phyloP scores from a whole-genome alignment of 306 rosid species.

The Sindora glabra region DNA sequence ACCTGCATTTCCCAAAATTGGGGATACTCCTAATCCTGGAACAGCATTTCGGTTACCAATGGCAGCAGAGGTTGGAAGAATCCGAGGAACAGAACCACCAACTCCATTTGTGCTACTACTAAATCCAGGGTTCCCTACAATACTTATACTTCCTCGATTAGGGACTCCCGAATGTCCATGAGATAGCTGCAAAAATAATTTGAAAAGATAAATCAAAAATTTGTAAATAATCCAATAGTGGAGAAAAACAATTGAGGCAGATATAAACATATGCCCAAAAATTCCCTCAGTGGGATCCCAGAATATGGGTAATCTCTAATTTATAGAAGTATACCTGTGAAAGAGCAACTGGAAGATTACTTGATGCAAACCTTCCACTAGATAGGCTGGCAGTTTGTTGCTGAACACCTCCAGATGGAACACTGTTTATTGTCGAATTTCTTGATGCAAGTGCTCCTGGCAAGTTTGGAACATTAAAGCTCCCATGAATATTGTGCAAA shows the following conservation, averaged over 20 bases:
- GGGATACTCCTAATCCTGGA: conserved; percentile 96
- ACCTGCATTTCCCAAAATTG: conserved; percentile 78
- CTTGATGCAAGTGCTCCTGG: conserved; percentile 65
- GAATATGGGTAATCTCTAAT: not conserved
- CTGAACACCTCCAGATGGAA: conserved; percentile 92
- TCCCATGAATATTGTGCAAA: conserved; percentile 81
- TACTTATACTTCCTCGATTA: conserved; percentile 95
- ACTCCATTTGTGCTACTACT: conserved; percentile 91
- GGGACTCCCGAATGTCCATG: conserved; percentile 86
- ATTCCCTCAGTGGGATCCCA: not conserved
- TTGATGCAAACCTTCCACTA: conserved; percentile 81
- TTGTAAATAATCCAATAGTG: not conserved
- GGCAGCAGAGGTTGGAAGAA: conserved; percentile 91
- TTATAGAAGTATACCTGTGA: conserved; percentile 58
- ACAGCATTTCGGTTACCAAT: conserved; percentile 91
- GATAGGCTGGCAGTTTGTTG: conserved; percentile 80
- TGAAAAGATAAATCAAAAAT: not conserved
- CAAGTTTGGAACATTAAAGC: conserved; percentile 85
- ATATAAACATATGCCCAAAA: not conserved
- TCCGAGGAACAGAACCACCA: conserved; percentile 97
- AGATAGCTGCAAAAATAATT: conserved; percentile 59
- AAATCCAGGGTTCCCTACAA: conserved; percentile 95
- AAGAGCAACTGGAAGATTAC: conserved; percentile 76
- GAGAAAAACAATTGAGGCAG: conserved; percentile 2
- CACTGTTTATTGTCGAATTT: conserved; percentile 63